Percentiles rank a stretch among this genome's conserved stretches.
phyloP scores from a whole-genome alignment of 257 asterid genomes.

The Solanum habrochaites region DNA sequence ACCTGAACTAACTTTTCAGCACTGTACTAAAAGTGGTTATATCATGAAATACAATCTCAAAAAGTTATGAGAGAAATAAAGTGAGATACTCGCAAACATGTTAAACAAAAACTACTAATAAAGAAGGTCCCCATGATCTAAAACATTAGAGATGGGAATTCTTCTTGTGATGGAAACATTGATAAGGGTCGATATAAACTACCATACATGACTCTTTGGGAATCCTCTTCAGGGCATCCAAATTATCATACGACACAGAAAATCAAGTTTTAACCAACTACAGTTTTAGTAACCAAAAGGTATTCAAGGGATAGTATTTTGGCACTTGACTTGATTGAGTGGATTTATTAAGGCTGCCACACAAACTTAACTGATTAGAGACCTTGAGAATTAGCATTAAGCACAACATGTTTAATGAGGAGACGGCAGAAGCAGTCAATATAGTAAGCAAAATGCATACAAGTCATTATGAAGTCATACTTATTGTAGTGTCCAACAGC shows the following conservation, averaged over 20 bases:
- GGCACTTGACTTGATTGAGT: background rate
- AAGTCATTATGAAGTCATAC: slow-evolving; percentile 19
- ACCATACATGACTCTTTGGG: background rate
- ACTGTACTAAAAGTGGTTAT: background rate
- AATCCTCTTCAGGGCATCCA: background rate
- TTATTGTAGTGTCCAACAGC: slow-evolving; percentile 53
- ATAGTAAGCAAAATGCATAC: background rate
- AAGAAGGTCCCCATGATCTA: background rate
- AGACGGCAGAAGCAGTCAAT: background rate
- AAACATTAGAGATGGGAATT: background rate
- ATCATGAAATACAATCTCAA: background rate
- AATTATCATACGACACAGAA: background rate
- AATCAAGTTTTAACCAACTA: background rate
- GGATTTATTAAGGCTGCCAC: background rate
- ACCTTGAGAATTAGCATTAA: background rate
- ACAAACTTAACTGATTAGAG: background rate
- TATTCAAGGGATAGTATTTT: background rate
- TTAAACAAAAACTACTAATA: background rate
- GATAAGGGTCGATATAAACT: background rate
- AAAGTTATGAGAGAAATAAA: background rate
- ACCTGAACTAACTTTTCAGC: background rate
- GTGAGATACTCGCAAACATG: background rate
- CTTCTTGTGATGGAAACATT: background rate
- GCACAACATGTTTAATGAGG: background rate
- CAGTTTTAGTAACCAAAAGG: background rate